A percentile compares a stretch with the other conserved stretches of the same genome.
These are phyloP conservation scores for Fusarium proliferatum DNA, from an alignment of 2,329 filamentous ascomycete species.

Conservation along the genomic window DNA sequence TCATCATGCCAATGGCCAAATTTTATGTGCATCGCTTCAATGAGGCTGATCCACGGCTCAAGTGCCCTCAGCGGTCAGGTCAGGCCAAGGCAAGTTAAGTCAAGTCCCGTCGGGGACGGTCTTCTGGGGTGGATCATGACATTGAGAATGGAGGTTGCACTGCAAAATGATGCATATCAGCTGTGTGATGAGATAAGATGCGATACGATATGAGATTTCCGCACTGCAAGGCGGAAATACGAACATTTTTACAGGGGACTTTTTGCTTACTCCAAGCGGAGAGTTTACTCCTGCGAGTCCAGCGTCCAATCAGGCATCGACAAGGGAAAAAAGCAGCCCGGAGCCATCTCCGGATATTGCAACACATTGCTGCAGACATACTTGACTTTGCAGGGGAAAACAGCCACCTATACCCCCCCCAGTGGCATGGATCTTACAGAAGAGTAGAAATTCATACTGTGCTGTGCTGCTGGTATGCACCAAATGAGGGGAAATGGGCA, in stretches of 20 bases:
- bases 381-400: neutral
- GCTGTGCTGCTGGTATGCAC: neutral
- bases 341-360: neutral
- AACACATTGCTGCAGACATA: neutral
- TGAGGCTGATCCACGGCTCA: neutral
- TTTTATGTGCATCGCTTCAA: neutral
- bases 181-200: neutral
- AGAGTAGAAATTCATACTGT: slow-evolving; percentile 2
- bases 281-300: slow-evolving; percentile 39
- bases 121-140: slow-evolving; percentile 28
- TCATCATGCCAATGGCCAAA: neutral
- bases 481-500: slow-evolving; percentile 15
- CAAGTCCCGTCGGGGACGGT: slow-evolving; percentile 35
- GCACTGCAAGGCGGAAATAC: neutral
- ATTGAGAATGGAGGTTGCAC: neutral
- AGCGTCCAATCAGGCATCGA: neutral
- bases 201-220: neutral
- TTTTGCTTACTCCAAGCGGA: slow-evolving; percentile 18
- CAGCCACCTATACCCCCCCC: slow-evolving; percentile 11
- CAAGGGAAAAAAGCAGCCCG: neutral
- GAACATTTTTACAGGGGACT: slow-evolving; percentile 6
- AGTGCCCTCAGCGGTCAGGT: slow-evolving; percentile 9
- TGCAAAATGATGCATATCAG: slow-evolving; percentile 4
- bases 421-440: slow-evolving; percentile 3
- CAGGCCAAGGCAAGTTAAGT: neutral